Percentiles rank a stretch among this genome's conserved stretches.
Conservation (phyloP, 2,329 filamentous ascomycete genomes). For the Penicillium sp. region DNA sequence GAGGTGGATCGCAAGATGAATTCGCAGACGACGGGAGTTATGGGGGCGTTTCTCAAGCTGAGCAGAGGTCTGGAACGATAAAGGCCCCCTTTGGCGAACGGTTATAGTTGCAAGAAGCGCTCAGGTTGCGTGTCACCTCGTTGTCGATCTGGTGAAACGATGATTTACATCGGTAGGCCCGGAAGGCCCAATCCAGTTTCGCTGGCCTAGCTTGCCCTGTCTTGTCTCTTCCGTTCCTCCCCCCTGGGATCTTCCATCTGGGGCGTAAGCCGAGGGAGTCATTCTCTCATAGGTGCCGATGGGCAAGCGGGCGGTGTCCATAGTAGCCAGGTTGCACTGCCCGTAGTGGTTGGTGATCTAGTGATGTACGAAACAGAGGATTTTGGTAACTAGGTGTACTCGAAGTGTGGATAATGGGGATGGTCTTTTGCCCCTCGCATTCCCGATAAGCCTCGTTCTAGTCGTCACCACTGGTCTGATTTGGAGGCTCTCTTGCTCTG, state of each 20-base stretch:
- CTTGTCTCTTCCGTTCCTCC: conserved; percentile 9
- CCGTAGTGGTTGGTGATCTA: not conserved
- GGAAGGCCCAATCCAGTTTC: conserved; percentile 16
- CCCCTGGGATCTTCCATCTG: conserved; percentile 11
- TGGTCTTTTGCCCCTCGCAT: conserved; percentile 28
- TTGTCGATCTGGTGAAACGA: conserved; percentile 28
- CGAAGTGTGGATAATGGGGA: conserved; percentile 6
- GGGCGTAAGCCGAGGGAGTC: conserved; percentile 2
- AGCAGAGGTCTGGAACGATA: conserved; percentile 7
- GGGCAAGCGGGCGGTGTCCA: not conserved
- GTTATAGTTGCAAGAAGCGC: conserved; percentile 6
- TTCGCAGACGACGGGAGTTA: not conserved
- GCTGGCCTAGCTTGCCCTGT: not conserved
- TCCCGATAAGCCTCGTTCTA: conserved; percentile 38
- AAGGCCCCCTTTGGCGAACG: not conserved
- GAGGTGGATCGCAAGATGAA: not conserved
- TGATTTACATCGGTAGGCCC: conserved; percentile 30
- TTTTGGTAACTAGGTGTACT: conserved; percentile 5
- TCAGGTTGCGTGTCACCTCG: not conserved
- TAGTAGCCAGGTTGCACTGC: not conserved
- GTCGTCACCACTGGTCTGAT: conserved; percentile 27
- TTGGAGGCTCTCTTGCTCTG: not conserved
- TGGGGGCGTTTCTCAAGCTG: not conserved
- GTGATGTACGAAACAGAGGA: not conserved
- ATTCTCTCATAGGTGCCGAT: not conserved